These are phyloP conservation scores for Amyloporia xantha DNA, from an alignment of 768 basidiomycete species.

Conservation along the genomic window DNA sequence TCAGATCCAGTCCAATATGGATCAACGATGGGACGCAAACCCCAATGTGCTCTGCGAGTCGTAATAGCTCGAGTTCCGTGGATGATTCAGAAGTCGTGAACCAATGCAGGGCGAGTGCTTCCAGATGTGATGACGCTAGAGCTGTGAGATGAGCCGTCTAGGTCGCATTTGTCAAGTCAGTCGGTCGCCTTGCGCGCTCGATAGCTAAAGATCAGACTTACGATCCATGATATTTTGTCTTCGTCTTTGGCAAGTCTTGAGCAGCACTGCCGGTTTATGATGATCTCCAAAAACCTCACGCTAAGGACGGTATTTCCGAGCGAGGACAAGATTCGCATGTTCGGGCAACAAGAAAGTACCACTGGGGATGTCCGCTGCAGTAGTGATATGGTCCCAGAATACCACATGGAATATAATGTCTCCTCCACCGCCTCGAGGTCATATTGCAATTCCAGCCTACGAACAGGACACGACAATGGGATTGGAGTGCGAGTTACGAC, in stretches of 20 bases:
- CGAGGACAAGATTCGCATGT: background rate
- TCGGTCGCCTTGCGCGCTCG: background rate
- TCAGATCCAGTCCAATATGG: background rate
- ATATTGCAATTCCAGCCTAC: constrained; percentile 12
- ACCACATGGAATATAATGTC: background rate
- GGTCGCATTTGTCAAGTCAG: background rate
- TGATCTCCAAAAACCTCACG: background rate
- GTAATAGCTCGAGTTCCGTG: background rate
- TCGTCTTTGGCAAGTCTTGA: background rate
- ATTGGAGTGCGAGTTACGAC: constrained; percentile 13
- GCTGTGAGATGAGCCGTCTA: background rate
- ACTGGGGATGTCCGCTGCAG: constrained; percentile 12
- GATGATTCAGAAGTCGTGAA: background rate
- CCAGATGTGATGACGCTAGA: background rate
- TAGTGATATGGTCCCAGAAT: constrained; percentile 6
- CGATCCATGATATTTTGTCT: background rate
- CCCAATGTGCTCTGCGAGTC: background rate
- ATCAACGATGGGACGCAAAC: background rate
- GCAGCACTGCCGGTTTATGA: background rate
- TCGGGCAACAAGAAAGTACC: constrained; percentile 9
- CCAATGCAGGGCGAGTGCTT: background rate
- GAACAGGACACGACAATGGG: constrained; percentile 11
- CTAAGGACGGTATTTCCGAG: background rate
- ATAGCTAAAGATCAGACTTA: background rate
- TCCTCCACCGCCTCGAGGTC: constrained; percentile 10